phyloP scores from a whole-genome alignment of 192 early-diverging fungal species.

The Backusella psychrophila region DNA sequence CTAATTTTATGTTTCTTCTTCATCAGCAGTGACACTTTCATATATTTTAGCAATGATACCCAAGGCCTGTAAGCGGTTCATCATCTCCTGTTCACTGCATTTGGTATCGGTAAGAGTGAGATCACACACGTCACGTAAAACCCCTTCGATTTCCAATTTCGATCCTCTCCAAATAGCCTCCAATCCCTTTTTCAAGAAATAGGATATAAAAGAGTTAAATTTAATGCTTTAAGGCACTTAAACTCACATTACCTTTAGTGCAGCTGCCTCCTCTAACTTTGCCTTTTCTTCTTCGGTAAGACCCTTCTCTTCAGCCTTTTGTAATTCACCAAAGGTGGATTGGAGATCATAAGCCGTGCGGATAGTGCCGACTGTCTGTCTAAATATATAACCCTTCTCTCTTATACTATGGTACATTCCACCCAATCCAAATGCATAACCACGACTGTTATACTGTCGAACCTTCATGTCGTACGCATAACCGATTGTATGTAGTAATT shows the following conservation, averaged over 20 bases:
- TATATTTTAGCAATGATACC: conserved; percentile 86
- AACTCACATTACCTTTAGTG: conserved; percentile 43
- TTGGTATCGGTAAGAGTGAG: conserved; percentile 68
- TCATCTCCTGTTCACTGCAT: conserved; percentile 50
- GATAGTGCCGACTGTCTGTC: conserved; percentile 88
- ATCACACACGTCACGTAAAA: conserved; percentile 92
- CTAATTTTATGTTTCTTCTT: neutral
- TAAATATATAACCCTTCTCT: conserved; percentile 91
- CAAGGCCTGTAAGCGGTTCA: conserved; percentile 77
- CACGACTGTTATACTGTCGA: conserved; percentile 73
- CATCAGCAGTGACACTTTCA: conserved; percentile 63
- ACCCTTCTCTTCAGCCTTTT: conserved; percentile 86
- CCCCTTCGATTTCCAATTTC: conserved; percentile 93
- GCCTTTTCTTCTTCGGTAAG: conserved; percentile 64
- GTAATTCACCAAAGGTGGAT: conserved; percentile 83
- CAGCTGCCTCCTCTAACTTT: conserved; percentile 68
- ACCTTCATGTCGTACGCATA: conserved; percentile 89
- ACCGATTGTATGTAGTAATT: conserved; percentile 91
- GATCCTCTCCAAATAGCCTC: conserved; percentile 91
- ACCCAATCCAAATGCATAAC: conserved; percentile 71
- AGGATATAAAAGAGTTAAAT: neutral
- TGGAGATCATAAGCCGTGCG: conserved; percentile 93
- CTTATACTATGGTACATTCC: conserved; percentile 67
- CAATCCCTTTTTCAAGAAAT: conserved; percentile 59
- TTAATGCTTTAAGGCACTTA: neutral